Percentiles rank a stretch among this genome's conserved stretches.
Evolutionary conservation across 345 rosid species (phyloP).

Genomic region (Syzygium jambos): DNA sequence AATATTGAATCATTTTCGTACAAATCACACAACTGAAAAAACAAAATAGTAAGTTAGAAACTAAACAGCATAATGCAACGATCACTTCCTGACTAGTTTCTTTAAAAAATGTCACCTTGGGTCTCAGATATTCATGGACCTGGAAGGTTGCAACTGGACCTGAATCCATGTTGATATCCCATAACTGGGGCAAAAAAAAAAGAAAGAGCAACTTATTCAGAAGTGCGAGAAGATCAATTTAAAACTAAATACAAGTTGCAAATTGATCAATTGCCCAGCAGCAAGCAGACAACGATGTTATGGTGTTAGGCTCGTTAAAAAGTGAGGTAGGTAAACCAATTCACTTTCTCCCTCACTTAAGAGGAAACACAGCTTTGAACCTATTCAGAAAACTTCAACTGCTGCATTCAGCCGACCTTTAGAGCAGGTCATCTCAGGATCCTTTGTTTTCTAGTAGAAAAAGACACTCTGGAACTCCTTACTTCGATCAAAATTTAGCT

Average conservation of each 20-base stretch:
- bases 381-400: not conserved
- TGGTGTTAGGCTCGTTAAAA: not conserved
- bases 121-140: slow-evolving; percentile 74
- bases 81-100: not conserved
- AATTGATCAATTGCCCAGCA: not conserved
- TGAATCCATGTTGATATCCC: slow-evolving; percentile 92
- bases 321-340: not conserved
- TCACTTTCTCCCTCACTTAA: not conserved
- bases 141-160: slow-evolving; percentile 86
- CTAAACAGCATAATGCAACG: not conserved
- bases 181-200: slow-evolving; percentile 23
- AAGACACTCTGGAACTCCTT: not conserved
- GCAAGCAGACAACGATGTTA: not conserved
- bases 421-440: not conserved
- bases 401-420: not conserved
- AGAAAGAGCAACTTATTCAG: not conserved
- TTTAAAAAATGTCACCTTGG: slow-evolving; percentile 42
- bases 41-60: slow-evolving; percentile 8
- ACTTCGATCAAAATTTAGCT: not conserved
- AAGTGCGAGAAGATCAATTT: not conserved
- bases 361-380: not conserved
- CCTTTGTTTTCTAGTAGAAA: not conserved
- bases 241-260: not conserved
- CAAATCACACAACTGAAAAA: slow-evolving; percentile 86
- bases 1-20: slow-evolving; percentile 97